These are phyloP conservation scores for Solidago caesia DNA, from an alignment of 129 eudicot genomes.

Conservation along the genomic window DNA sequence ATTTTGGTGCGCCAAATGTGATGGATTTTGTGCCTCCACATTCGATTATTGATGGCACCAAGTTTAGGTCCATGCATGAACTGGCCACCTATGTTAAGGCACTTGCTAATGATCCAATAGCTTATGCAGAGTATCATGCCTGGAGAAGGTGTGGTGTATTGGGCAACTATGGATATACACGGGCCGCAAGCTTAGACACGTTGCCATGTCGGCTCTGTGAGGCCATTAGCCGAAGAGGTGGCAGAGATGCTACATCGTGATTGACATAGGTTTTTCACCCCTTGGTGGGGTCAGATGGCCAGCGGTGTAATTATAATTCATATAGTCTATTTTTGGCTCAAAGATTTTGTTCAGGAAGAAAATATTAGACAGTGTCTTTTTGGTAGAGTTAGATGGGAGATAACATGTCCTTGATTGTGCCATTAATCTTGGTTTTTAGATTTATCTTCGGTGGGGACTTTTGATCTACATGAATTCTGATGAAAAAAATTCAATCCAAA, in stretches of 20 bases:
- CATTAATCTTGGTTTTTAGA: constrained; percentile 2
- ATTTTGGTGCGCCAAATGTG: constrained; percentile 95
- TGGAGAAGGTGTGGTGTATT: constrained; percentile 97
- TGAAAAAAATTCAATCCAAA: not conserved
- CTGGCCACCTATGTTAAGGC: constrained; percentile 72
- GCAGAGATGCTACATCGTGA: constrained; percentile 54
- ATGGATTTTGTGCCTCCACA: constrained; percentile 96
- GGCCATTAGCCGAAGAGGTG: constrained; percentile 68
- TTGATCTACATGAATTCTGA: not conserved
- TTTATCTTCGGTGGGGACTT: not conserved
- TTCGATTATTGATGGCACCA: constrained; percentile 83
- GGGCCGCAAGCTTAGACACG: constrained; percentile 82
- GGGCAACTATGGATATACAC: constrained; percentile 66
- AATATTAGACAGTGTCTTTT: not conserved
- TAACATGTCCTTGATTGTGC: not conserved
- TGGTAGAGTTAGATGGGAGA: constrained; percentile 16
- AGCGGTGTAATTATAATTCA: constrained; percentile 18
- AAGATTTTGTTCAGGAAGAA: constrained; percentile 19
- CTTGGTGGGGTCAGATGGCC: not conserved
- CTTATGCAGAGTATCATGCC: constrained; percentile 91
- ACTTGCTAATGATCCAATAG: constrained; percentile 84
- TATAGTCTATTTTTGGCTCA: constrained; percentile 21
- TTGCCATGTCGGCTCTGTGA: constrained; percentile 89
- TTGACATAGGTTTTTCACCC: constrained; percentile 18
- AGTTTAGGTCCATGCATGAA: constrained; percentile 67